A percentile compares a stretch with the other conserved stretches of the same genome.
phyloP scores from a whole-genome alignment of 2,329 filamentous ascomycete genomes.

The Escovopsis weberi region DNA sequence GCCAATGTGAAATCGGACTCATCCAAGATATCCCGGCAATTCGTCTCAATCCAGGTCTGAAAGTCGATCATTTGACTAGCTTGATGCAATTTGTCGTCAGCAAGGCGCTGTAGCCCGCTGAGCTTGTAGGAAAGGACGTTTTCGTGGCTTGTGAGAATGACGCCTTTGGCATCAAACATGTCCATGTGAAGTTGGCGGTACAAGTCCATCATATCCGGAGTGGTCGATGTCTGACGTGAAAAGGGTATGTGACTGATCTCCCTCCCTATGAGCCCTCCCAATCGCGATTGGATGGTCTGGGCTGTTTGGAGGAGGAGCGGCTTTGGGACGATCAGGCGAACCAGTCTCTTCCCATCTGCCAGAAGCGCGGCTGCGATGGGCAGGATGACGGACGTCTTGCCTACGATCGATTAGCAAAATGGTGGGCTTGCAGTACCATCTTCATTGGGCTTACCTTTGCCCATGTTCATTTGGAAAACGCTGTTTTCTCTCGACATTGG shows the following conservation, averaged over 20 bases:
- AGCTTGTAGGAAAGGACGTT: conserved; percentile 51
- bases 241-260: conserved; percentile 43
- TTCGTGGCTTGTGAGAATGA: conserved; percentile 48
- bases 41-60: conserved; percentile 1
- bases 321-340: conserved; percentile 41
- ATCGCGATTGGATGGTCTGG: conserved; percentile 36
- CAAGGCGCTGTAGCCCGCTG: conserved; percentile 42
- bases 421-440: not conserved
- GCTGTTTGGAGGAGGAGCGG: conserved; percentile 42
- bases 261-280: conserved; percentile 40
- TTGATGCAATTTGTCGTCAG: conserved; percentile 24
- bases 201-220: not conserved
- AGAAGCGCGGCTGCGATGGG: conserved; percentile 34
- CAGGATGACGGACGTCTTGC: conserved; percentile 43
- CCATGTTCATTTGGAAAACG: conserved; percentile 54
- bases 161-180: conserved; percentile 27
- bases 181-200: conserved; percentile 20
- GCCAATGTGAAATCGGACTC: conserved; percentile 27
- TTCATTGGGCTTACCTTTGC: conserved; percentile 28
- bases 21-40: conserved; percentile 3
- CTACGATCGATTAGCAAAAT: conserved; percentile 13
- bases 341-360: conserved; percentile 30
- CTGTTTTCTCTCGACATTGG: conserved; percentile 39
- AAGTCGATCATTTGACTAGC: conserved; percentile 1
- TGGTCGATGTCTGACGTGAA: conserved; percentile 28